phyloP scores from a whole-genome alignment of 495 filamentous ascomycete genomes.

The Daldinia childiae region DNA sequence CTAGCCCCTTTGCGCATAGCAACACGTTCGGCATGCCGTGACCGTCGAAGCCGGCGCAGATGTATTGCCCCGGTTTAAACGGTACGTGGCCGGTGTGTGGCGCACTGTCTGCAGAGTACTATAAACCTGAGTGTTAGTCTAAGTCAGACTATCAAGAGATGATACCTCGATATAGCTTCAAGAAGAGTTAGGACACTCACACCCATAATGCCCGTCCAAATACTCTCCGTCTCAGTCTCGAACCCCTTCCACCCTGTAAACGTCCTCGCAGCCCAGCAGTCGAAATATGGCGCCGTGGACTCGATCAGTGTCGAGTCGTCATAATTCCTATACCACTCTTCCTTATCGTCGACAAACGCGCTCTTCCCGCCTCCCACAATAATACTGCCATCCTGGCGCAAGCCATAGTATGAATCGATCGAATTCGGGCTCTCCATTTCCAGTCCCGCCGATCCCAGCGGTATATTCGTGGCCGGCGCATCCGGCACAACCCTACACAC shows the following conservation, averaged over 20 bases:
- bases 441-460: slow-evolving; percentile 17
- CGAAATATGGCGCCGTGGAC: slow-evolving; percentile 54
- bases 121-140: slow-evolving; percentile 16
- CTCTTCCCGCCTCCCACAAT: slow-evolving; percentile 62
- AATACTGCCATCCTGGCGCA: slow-evolving; percentile 61
- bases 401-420: slow-evolving; percentile 56
- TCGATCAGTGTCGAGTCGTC: slow-evolving; percentile 61
- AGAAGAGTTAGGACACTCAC: slow-evolving; percentile 7
- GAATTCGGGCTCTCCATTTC: slow-evolving; percentile 29
- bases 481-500: slow-evolving; percentile 15
- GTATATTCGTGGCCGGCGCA: neutral
- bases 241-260: slow-evolving; percentile 62
- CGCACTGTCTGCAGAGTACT: slow-evolving; percentile 52
- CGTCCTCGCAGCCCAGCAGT: slow-evolving; percentile 58
- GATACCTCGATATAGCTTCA: neutral
- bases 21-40: slow-evolving; percentile 63
- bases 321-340: slow-evolving; percentile 59
- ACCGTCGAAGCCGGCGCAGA: slow-evolving; percentile 61
- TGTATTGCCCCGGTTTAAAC: slow-evolving; percentile 51
- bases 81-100: slow-evolving; percentile 60
- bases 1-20: slow-evolving; percentile 56
- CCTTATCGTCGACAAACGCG: slow-evolving; percentile 42
- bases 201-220: slow-evolving; percentile 64
- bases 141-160: slow-evolving; percentile 18
- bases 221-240: slow-evolving; percentile 53